Evolutionary conservation across 768 basidiomycete genomes (phyloP), one percentile per base, ranked within the genome.

Genomic region (Mycena crocata): DNA sequence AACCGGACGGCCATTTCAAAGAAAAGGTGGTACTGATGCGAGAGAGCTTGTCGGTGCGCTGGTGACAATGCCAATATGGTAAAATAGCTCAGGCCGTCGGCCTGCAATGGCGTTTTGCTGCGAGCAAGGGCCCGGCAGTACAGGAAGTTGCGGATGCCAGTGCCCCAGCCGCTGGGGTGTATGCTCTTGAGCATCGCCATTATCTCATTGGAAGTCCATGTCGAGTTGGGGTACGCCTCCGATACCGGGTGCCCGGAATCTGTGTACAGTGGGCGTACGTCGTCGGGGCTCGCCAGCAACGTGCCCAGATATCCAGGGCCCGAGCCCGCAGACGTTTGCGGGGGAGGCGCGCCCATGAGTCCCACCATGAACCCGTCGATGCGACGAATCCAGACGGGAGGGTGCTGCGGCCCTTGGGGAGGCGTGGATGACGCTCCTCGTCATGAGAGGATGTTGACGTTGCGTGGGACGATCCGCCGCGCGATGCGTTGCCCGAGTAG

Each of bases 21-120:
- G 44, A 62, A 62, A 1, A 50, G 28, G 21, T 14, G 37, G 39
- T 28, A 61, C 10, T 51, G 59, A 39, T 61, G 59, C 1, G 32
- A 7, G 1, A 13, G 5, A 1, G 2, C 30, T 17, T 26, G 58
- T 4, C 24, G 24, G 14, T 50, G 1, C 12, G 2, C 24, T 4
- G 48, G 48, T 9, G 28, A 21, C 9, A 60, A 7, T 3, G 58
- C 58, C 5, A 23, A n/a, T 5, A 24, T 21, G 6, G 58, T 60
- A 26, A 30, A 19, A 17, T 30, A 30, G 1, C 17, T 24, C 6
- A 60, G 48, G 7, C 49, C 46, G 37, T 60, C 58, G 34, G n/a
- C 35, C 15, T 32, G 23, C 24, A 6, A 17, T 1, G 58, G 46
- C 3, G 48, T 39, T 10, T 60, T 26, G 21, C 48, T 28, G 1